Base-by-base conservation (phyloP, 352 stramenopile genomes). In the Hyaloperonospora brassicae region DNA sequence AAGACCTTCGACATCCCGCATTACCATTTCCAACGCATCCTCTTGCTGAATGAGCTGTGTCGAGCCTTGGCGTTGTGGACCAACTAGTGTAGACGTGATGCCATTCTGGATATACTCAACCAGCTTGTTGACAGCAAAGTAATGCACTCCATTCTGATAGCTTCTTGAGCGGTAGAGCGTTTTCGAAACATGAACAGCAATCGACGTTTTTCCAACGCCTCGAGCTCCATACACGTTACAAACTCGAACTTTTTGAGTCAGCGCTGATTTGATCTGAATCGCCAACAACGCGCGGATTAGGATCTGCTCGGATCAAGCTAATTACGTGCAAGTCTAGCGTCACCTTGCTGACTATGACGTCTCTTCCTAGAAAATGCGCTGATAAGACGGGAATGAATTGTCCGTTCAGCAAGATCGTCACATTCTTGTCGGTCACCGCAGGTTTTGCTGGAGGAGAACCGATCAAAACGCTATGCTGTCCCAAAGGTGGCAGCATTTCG, bases 201-300 rank as follows among this genome's bases (percentile, higher is more conserved):
- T 65, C 7, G 79, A 78, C 8, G 79, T 79, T 46, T 89, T 87
- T 11, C 79, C 79, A 11, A 76, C 58, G 12, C 79, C 79, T 34
- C 64, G 59, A 23, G 56, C 50, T 13, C 76, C 76, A 27, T 63
- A 64, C 8, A 88, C 44, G 21, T 61, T 73, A 64, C 75, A 84
- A 23, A 87, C 59, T 44, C 75, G 76, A 23, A 72, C 62, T 14
- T 70, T 71, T 46, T 61, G 57, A 31, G 50, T 47, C 45, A 76
- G 36, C 11, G 45, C 66, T 34, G 51, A 36, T 17, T 75, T 66
- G 13, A 73, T 34, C 64, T 81, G 43, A 27, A 61, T 61, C 12
- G 43, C 40, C 25, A 62, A 36, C 22, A 49, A 31, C 12, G 35
- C 7, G 21, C 9, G 10, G 7, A 14, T 59, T 38, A 66, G 39